Evolutionary conservation across 2,329 filamentous ascomycete species (phyloP), one percentile per base, ranked within the genome.

Genomic region (Ascochyta viciae-villosae): DNA sequence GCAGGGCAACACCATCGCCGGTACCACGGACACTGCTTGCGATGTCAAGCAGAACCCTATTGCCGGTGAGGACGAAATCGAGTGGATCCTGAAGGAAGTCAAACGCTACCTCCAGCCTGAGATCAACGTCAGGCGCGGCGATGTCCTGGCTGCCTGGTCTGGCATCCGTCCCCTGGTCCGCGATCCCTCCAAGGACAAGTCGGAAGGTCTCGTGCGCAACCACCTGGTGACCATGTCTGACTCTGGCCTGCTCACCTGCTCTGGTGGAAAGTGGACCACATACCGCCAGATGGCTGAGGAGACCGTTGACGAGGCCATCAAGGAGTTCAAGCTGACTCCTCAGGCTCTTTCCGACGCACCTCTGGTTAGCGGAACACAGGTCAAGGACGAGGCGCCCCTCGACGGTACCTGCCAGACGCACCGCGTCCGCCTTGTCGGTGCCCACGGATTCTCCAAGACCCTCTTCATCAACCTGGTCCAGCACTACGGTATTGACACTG

Each of bases 401-500:
- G 87, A 90, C 68, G 91, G 92, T 38, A 83, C 81, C 41, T 96
- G 92, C 78, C 90, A 94, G 73, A 96, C 92, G 2, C 91, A 95
- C 75, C 86, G 89, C 66, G 88, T 96, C 49, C 88, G 90, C 50
- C 82, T 96, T 31, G 82, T 95, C 56, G 92, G 92, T 65, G 90
- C 92, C 10, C 92, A 96, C 74, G 91, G 92, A 50, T 96, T 88
- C 80, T 92, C 89, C 76, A 92, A 92, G 77, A 91, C 92, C 1
- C 86, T 97, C 23, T 96, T 96, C 80, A 96, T 97, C 82, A 93
- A 94, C 76, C 81, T 97, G 33, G 95, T 96, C 72, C 92, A 97
- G 76, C 91, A 96, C 78, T 96, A 91, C 72, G 92, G 92, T 61
- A 80, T 97, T 53, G 93, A 96, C 77, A 96, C 91, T 16, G 92